Conservation (phyloP, 441 rosid species). For the Gossypium lobatum region DNA sequence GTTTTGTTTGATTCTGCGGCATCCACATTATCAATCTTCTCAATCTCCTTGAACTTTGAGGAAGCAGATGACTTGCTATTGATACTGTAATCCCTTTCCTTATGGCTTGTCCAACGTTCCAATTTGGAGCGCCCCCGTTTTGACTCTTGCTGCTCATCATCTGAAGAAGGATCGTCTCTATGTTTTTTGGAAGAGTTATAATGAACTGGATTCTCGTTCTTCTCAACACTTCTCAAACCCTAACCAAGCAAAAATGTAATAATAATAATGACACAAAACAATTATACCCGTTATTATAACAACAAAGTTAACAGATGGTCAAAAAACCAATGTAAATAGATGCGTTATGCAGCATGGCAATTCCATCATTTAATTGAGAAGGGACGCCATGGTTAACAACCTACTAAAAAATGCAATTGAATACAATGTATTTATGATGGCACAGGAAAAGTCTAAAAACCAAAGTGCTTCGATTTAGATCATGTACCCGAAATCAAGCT, state of each 20-base stretch:
- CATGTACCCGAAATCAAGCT: slow-evolving; percentile 2
- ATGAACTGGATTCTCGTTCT: slow-evolving; percentile 35
- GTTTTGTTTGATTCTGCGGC: slow-evolving; percentile 33
- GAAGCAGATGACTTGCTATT: slow-evolving; percentile 57
- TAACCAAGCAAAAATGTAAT: slow-evolving; percentile 38
- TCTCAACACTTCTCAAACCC: slow-evolving; percentile 53
- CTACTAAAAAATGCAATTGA: neutral
- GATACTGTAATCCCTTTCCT: slow-evolving; percentile 68
- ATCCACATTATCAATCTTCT: slow-evolving; percentile 39
- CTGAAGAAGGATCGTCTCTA: slow-evolving; percentile 63
- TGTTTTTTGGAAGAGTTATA: slow-evolving; percentile 49
- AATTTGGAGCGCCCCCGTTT: slow-evolving; percentile 85
- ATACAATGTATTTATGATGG: neutral
- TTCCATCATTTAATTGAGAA: slow-evolving; percentile 11
- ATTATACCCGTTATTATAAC: neutral
- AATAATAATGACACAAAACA: neutral
- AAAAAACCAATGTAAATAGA: slow-evolving; percentile 19
- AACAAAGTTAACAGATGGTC: neutral
- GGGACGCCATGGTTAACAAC: neutral
- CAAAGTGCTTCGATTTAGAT: neutral
- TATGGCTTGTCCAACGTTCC: slow-evolving; percentile 97
- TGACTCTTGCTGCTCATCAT: slow-evolving; percentile 72
- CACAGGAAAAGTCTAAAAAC: neutral
- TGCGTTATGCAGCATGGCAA: slow-evolving; percentile 9
- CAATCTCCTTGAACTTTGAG: slow-evolving; percentile 56